A percentile compares a stretch with the other conserved stretches of the same genome.
These are phyloP conservation scores for Colletotrichum aenigma DNA, from an alignment of 2,329 filamentous ascomycete species.

Conservation along the genomic window DNA sequence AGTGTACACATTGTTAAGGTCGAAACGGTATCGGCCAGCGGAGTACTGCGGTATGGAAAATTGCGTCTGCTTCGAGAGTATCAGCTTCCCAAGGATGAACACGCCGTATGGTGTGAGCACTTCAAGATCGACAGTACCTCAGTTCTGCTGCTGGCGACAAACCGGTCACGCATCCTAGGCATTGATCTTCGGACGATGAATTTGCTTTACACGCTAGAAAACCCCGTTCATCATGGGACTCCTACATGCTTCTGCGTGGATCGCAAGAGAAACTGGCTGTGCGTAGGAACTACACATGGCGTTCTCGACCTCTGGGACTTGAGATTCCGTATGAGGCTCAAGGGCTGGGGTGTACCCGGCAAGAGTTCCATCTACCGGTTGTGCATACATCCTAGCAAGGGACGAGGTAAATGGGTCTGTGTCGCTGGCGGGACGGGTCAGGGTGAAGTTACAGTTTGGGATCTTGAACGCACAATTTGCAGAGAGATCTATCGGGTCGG, in stretches of 20 bases:
- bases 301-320: slow-evolving; percentile 95
- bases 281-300: slow-evolving; percentile 90
- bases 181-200: slow-evolving; percentile 89
- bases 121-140: slow-evolving; percentile 83
- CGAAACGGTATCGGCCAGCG: slow-evolving; percentile 50
- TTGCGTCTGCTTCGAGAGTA: slow-evolving; percentile 79
- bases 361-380: slow-evolving; percentile 82
- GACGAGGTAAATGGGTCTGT: slow-evolving; percentile 83
- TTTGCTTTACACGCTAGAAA: slow-evolving; percentile 78
- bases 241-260: slow-evolving; percentile 93
- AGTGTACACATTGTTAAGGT: slow-evolving; percentile 89
- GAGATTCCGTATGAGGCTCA: slow-evolving; percentile 87
- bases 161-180: slow-evolving; percentile 80
- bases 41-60: slow-evolving; percentile 76
- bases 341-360: slow-evolving; percentile 85
- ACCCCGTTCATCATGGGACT: slow-evolving; percentile 89
- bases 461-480: slow-evolving; percentile 87
- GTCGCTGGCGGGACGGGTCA: slow-evolving; percentile 86
- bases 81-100: slow-evolving; percentile 74
- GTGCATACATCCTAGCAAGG: slow-evolving; percentile 77
- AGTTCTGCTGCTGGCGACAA: slow-evolving; percentile 86
- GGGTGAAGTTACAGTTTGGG: slow-evolving; percentile 94
- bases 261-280: slow-evolving; percentile 84
- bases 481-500: slow-evolving; percentile 84
- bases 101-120: slow-evolving; percentile 90